These are phyloP conservation scores for Acanthamoeba quina DNA, from an alignment of 208 protist species.

Conservation along the genomic window DNA sequence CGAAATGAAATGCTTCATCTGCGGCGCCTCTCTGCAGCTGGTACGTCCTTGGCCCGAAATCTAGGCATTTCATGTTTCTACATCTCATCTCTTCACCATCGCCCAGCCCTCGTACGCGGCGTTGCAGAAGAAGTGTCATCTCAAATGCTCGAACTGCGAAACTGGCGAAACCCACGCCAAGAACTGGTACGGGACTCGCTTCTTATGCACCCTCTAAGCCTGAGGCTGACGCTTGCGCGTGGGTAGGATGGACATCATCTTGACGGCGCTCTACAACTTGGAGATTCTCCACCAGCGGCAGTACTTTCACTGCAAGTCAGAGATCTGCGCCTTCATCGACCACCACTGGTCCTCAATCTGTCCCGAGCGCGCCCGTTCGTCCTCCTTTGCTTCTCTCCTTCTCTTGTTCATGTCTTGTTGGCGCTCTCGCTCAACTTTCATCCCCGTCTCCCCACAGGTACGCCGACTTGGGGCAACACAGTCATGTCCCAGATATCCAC, in stretches of 20 bases:
- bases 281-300: slow-evolving; percentile 61
- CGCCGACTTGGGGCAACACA: slow-evolving; percentile 59
- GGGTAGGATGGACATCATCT: slow-evolving; percentile 64
- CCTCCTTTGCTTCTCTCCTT: neutral
- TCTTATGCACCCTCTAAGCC: neutral
- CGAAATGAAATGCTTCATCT: slow-evolving; percentile 66
- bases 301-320: slow-evolving; percentile 61
- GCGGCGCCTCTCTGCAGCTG: slow-evolving; percentile 23
- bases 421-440: neutral
- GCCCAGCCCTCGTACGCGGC: slow-evolving; percentile 49
- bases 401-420: neutral
- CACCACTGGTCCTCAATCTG: slow-evolving; percentile 69
- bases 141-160: slow-evolving; percentile 63
- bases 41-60: neutral
- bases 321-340: slow-evolving; percentile 69
- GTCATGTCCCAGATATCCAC: slow-evolving; percentile 74
- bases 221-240: neutral
- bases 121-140: slow-evolving; percentile 62
- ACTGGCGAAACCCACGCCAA: slow-evolving; percentile 39
- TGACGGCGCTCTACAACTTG: slow-evolving; percentile 63
- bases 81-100: neutral
- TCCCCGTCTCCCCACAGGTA: neutral
- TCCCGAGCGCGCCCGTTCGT: slow-evolving; percentile 63
- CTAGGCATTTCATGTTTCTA: neutral
- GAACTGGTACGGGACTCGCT: neutral